Conservation (phyloP, 768 basidiomycete genomes). For the Suillus spraguei region DNA sequence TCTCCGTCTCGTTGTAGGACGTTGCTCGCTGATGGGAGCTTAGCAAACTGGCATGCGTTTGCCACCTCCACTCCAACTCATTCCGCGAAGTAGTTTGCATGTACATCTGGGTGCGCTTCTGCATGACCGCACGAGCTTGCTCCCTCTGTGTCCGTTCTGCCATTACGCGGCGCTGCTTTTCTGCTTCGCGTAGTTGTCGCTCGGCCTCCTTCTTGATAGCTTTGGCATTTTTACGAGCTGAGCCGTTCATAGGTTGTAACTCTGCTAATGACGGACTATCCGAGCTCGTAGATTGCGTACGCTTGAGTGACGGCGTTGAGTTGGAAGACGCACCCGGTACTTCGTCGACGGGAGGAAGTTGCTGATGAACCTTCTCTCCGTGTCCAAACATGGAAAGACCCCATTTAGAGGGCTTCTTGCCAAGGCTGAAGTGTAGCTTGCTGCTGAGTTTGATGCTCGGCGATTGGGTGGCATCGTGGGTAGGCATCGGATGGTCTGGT, state of each 20-base stretch:
- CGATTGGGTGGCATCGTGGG: slow-evolving; percentile 40
- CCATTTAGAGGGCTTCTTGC: slow-evolving; percentile 73
- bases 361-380: slow-evolving; percentile 66
- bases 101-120: slow-evolving; percentile 80
- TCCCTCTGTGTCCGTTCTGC: slow-evolving; percentile 78
- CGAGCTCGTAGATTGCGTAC: slow-evolving; percentile 76
- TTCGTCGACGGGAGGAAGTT: slow-evolving; percentile 76
- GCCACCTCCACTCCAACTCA: slow-evolving; percentile 66
- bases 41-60: slow-evolving; percentile 43
- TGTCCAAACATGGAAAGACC: slow-evolving; percentile 70
- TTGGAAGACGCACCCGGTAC: slow-evolving; percentile 45
- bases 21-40: slow-evolving; percentile 38
- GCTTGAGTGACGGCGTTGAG: slow-evolving; percentile 71
- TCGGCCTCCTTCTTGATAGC: slow-evolving; percentile 82
- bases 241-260: slow-evolving; percentile 44
- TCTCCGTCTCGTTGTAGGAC: slow-evolving; percentile 31
- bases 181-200: slow-evolving; percentile 76
- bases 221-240: slow-evolving; percentile 62
- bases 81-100: slow-evolving; percentile 51
- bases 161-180: slow-evolving; percentile 80
- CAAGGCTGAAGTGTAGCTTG: slow-evolving; percentile 59
- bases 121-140: slow-evolving; percentile 90
- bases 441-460: slow-evolving; percentile 59
- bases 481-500: slow-evolving; percentile 37
- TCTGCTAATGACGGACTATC: slow-evolving; percentile 70